Conservation (phyloP, 106 monocot genomes). For the Vanilla planifolia region DNA sequence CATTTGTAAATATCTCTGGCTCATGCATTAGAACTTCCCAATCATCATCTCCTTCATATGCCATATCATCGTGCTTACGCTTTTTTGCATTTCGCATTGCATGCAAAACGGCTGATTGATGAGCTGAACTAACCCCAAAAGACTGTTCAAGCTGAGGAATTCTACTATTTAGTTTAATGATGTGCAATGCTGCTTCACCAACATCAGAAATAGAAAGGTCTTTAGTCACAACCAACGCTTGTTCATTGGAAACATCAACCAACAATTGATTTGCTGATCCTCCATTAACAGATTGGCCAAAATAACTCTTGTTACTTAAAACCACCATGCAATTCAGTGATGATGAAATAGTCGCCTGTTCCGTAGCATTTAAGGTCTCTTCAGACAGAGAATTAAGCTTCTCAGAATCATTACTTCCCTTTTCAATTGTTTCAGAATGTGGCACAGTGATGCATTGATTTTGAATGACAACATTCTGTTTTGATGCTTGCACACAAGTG, state of each 20-base stretch:
- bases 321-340: not conserved
- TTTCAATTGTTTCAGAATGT: constrained; percentile 19
- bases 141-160: constrained; percentile 11
- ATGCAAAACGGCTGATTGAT: constrained; percentile 24
- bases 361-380: not conserved
- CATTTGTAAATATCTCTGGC: constrained; percentile 38
- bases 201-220: constrained; percentile 8
- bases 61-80: constrained; percentile 73
- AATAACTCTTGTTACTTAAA: not conserved
- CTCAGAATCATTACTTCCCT: constrained; percentile 7
- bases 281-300: constrained; percentile 7
- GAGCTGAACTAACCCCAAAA: constrained; percentile 12
- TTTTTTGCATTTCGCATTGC: constrained; percentile 35
- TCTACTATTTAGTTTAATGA: constrained; percentile 2
- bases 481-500: constrained; percentile 6
- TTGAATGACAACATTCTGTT: constrained; percentile 2
- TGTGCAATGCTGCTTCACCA: constrained; percentile 2
- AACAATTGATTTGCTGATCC: constrained; percentile 4
- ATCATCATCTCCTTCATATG: constrained; percentile 90
- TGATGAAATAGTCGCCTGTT: constrained; percentile 4
- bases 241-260: constrained; percentile 15
- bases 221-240: constrained; percentile 4
- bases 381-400: constrained; percentile 4
- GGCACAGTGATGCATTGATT: constrained; percentile 8
- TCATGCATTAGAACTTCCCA: constrained; percentile 73